phyloP scores from a whole-genome alignment of 768 basidiomycete species.

The Lanmaoa pseudosensibilis region DNA sequence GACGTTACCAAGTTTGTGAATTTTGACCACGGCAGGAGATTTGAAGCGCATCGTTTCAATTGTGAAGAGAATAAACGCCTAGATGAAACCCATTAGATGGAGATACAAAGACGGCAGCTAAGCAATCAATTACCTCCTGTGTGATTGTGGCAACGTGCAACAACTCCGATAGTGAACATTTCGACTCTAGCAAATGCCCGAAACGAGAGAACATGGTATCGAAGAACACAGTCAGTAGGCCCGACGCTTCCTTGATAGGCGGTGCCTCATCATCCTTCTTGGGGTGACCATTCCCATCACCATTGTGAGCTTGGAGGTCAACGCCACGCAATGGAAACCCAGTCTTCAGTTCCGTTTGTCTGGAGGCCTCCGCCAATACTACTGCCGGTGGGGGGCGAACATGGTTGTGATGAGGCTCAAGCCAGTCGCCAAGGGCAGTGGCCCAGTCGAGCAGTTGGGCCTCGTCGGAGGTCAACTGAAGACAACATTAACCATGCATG shows the following conservation, averaged over 20 bases:
- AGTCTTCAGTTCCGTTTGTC: conserved; percentile 67
- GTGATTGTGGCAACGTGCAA: conserved; percentile 72
- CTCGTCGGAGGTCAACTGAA: conserved; percentile 69
- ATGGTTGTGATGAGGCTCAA: conserved; percentile 74
- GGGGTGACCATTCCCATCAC: conserved; percentile 40
- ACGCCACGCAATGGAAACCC: conserved; percentile 67
- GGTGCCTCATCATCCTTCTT: conserved; percentile 78
- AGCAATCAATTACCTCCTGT: conserved; percentile 57
- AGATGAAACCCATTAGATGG: conserved; percentile 1
- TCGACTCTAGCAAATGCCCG: conserved; percentile 39
- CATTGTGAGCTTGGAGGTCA: conserved; percentile 39
- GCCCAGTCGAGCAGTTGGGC: conserved; percentile 56
- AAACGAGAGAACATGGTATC: conserved; percentile 59
- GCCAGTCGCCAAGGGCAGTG: conserved; percentile 66
- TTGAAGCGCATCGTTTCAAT: conserved; percentile 78
- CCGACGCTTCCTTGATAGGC: conserved; percentile 60
- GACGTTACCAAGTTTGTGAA: conserved; percentile 72
- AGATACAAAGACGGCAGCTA: not conserved
- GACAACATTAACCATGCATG: conserved; percentile 5
- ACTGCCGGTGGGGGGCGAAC: conserved; percentile 67
- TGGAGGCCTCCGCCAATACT: conserved; percentile 74
- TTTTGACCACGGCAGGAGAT: conserved; percentile 62
- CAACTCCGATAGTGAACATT: conserved; percentile 49
- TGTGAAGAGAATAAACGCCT: conserved; percentile 73
- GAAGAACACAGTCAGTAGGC: conserved; percentile 56